Conservation (phyloP, 2,329 filamentous ascomycete species). For the Endoconidiophora polonica region DNA sequence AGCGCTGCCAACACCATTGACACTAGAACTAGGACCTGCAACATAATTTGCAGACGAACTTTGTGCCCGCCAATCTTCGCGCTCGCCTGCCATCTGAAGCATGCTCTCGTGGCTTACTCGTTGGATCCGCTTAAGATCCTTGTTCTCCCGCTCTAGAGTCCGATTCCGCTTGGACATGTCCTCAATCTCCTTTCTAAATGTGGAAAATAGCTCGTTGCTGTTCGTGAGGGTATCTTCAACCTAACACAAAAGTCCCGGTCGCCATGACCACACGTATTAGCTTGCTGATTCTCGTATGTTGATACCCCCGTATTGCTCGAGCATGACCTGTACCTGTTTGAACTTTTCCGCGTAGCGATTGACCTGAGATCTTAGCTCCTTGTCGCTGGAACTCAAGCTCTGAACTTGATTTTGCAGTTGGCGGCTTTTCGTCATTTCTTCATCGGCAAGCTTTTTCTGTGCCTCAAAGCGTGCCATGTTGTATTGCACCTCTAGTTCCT, state of each 20-base stretch:
- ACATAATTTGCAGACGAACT: constrained; percentile 29
- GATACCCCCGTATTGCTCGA: constrained; percentile 11
- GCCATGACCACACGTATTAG: constrained; percentile 3
- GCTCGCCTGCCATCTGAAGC: constrained; percentile 90
- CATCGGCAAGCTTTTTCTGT: constrained; percentile 75
- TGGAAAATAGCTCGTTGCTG: constrained; percentile 91
- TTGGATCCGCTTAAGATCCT: constrained; percentile 78
- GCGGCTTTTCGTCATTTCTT: constrained; percentile 61
- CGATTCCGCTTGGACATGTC: constrained; percentile 99
- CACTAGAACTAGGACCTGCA: neutral
- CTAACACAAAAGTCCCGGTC: constrained; percentile 27
- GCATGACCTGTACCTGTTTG: constrained; percentile 62
- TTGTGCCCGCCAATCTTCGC: constrained; percentile 50
- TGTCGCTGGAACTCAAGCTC: constrained; percentile 90
- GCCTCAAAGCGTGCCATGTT: constrained; percentile 78
- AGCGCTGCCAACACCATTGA: neutral
- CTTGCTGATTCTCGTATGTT: neutral
- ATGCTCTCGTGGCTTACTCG: constrained; percentile 90
- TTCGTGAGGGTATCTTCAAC: constrained; percentile 98
- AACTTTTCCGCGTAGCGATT: constrained; percentile 99
- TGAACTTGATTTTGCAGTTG: constrained; percentile 83
- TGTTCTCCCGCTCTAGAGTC: constrained; percentile 89
- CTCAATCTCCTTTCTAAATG: constrained; percentile 97
- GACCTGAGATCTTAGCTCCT: constrained; percentile 81
- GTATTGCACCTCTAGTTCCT: constrained; percentile 89